These are phyloP conservation scores for Penicillium maclennaniae DNA, from an alignment of 495 filamentous ascomycete species.

Conservation along the genomic window DNA sequence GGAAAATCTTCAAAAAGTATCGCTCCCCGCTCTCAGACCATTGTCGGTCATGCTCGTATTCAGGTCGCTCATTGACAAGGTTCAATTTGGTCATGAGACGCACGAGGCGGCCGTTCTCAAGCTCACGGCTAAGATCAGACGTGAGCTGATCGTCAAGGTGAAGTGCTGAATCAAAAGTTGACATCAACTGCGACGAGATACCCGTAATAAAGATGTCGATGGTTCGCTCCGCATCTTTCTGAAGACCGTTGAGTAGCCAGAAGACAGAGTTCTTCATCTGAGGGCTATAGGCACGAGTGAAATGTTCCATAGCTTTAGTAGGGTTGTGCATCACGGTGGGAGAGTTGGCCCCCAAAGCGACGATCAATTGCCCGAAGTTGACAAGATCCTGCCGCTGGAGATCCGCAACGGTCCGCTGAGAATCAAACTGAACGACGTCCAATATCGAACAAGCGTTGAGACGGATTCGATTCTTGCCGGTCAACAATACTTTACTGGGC, in stretches of 20 bases:
- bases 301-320: conserved; percentile 63
- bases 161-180: conserved; percentile 67
- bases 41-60: conserved; percentile 65
- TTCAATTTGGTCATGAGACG: conserved; percentile 81
- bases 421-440: conserved; percentile 79
- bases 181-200: conserved; percentile 68
- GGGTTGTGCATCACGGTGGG: conserved; percentile 52
- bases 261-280: conserved; percentile 70
- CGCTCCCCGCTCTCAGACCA: conserved; percentile 90
- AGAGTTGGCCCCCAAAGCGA: conserved; percentile 69
- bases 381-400: conserved; percentile 85
- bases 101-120: conserved; percentile 86
- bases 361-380: conserved; percentile 77
- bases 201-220: conserved; percentile 74
- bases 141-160: conserved; percentile 71
- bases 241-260: conserved; percentile 64
- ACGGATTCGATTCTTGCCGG: conserved; percentile 67
- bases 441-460: conserved; percentile 81
- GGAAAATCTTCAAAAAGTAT: conserved; percentile 89
- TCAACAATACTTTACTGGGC: conserved; percentile 78
- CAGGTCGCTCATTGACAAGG: conserved; percentile 82
- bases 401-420: conserved; percentile 60
- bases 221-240: conserved; percentile 53
- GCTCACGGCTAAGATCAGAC: conserved; percentile 66
- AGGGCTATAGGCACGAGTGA: conserved; percentile 66